These are phyloP conservation scores for Trichoderma aggressivum DNA, from an alignment of 2,329 filamentous ascomycete genomes.

Conservation along the genomic window DNA sequence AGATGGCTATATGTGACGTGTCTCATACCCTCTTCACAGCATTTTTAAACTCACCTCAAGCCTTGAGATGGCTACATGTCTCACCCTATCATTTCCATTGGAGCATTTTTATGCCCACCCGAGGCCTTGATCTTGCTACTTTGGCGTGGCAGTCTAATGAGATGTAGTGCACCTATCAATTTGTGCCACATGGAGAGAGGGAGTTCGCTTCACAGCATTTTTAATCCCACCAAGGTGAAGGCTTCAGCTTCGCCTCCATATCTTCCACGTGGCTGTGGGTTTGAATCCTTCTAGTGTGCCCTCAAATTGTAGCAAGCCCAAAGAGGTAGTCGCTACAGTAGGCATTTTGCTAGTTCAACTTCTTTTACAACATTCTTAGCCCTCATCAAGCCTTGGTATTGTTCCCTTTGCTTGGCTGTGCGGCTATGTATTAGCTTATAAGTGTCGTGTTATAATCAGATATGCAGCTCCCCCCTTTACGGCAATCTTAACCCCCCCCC, in stretches of 20 bases:
- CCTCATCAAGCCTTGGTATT: too few species aligned
- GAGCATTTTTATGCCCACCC: not conserved
- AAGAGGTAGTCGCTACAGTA: too few species aligned
- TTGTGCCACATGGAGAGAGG: too few species aligned
- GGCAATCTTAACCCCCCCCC: too few species aligned
- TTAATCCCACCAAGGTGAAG: not conserved
- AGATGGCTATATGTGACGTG: not conserved
- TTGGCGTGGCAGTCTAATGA: too few species aligned
- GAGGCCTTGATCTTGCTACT: not conserved
- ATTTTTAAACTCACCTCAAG: not conserved
- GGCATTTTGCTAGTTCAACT: too few species aligned
- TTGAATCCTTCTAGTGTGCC: not conserved
- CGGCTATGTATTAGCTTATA: too few species aligned
- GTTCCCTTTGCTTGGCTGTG: too few species aligned
- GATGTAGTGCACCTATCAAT: too few species aligned
- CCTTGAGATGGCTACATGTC: not conserved
- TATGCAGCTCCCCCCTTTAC: too few species aligned
- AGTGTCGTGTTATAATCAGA: too few species aligned
- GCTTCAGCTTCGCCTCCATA: not conserved
- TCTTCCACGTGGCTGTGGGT: not conserved
- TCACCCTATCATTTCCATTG: not conserved
- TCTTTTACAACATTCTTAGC: too few species aligned
- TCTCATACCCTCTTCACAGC: not conserved
- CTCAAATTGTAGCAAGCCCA: not conserved
- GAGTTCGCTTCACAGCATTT: not conserved